A percentile compares a stretch with the other conserved stretches of the same genome.
These are phyloP conservation scores for Suhomyces bribrorum DNA, from an alignment of 1,139 yeast species.

Conservation along the genomic window DNA sequence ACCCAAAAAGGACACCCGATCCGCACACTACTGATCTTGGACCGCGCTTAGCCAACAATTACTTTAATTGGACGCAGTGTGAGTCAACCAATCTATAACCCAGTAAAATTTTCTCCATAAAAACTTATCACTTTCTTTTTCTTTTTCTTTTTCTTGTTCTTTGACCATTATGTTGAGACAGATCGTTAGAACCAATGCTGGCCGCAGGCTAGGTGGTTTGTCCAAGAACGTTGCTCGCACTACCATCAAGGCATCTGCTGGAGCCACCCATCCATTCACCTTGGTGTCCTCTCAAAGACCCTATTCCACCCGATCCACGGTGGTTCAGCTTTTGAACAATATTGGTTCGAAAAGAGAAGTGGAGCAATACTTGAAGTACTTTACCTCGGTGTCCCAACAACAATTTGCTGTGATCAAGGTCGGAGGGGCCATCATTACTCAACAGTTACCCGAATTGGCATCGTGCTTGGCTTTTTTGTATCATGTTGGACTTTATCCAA, in stretches of 20 bases:
- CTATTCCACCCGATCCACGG: constrained; percentile 84
- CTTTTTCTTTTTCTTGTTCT: constrained; percentile 5
- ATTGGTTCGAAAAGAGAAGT: constrained; percentile 97
- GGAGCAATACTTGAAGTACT: constrained; percentile 93
- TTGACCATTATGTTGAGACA: constrained; percentile 15
- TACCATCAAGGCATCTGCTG: constrained; percentile 5
- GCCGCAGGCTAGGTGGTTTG: constrained; percentile 9
- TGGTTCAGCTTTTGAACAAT: constrained; percentile 88
- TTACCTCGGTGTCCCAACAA: constrained; percentile 92
- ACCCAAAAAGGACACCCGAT: no score
- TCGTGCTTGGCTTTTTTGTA: constrained; percentile 93
- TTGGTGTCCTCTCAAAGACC: constrained; percentile 7
- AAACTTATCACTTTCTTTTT: constrained; percentile 5
- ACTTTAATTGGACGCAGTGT: constrained; percentile 34
- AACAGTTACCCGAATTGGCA: constrained; percentile 88
- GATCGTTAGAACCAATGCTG: constrained; percentile 13
- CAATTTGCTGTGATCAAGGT: constrained; percentile 98
- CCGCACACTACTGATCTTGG: constrained; percentile 29
- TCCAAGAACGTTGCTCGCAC: constrained; percentile 9
- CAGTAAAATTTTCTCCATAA: constrained; percentile 9
- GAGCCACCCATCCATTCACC: neutral
- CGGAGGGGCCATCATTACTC: constrained; percentile 98
- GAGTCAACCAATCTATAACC: constrained; percentile 21
- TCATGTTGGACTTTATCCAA: constrained; percentile 96
- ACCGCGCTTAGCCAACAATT: constrained; percentile 44